Percentiles rank a stretch among this genome's conserved stretches.
These are phyloP conservation scores for Coemansia sp. DNA, from an alignment of 192 early-diverging fungal genomes.

Conservation along the genomic window DNA sequence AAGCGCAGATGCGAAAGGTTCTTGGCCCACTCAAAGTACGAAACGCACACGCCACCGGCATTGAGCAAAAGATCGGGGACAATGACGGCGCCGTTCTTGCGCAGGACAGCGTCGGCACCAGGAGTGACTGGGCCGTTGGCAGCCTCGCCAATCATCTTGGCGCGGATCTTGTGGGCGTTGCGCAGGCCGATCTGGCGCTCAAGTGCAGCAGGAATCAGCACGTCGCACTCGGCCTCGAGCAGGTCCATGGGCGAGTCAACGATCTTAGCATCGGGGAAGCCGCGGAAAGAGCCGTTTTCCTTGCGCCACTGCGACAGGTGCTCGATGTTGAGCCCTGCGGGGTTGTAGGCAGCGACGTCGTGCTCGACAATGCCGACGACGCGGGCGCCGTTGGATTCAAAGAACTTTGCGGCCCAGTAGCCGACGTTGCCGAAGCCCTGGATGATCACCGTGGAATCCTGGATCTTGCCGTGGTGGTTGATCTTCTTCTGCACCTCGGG, in stretches of 20 bases:
- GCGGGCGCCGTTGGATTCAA: conserved; percentile 77
- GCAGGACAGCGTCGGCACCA: conserved; percentile 68
- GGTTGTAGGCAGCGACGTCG: conserved; percentile 67
- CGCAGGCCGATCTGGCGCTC: conserved; percentile 77
- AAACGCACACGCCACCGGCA: conserved; percentile 83
- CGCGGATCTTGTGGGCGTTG: conserved; percentile 73
- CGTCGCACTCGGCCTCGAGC: conserved; percentile 78
- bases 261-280: conserved; percentile 64
- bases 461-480: conserved; percentile 60
- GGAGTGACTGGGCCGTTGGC: conserved; percentile 83
- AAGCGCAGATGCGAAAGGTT: conserved; percentile 83
- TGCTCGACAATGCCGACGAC: conserved; percentile 73
- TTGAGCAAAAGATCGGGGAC: conserved; percentile 79
- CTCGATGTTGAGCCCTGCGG: conserved; percentile 67
- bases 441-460: conserved; percentile 67
- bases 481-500: conserved; percentile 77
- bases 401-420: conserved; percentile 82
- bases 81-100: conserved; percentile 61
- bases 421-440: conserved; percentile 89
- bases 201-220: conserved; percentile 79
- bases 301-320: conserved; percentile 65
- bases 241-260: conserved; percentile 58
- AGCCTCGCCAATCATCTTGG: conserved; percentile 80
- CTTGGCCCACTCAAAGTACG: conserved; percentile 85
- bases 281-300: conserved; percentile 68